Conservation (phyloP, 257 asterid genomes). For the Solanum lignicaule region DNA sequence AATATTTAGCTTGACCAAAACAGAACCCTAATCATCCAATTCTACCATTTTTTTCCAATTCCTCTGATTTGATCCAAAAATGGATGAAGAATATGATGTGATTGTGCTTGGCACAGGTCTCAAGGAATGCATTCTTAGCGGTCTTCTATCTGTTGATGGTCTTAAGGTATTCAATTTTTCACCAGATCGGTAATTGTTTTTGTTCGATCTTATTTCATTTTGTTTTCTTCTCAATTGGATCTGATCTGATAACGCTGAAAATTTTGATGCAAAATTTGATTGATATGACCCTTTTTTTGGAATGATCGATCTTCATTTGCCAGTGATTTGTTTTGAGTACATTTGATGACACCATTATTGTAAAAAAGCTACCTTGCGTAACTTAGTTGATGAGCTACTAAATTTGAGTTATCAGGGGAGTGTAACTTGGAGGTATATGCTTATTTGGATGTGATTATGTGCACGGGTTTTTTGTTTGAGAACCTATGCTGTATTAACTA, state of each 20-base stretch:
- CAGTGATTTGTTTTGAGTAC: neutral
- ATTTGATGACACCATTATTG: neutral
- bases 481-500: neutral
- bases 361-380: neutral
- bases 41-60: neutral
- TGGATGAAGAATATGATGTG: conserved; percentile 94
- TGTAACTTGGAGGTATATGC: neutral
- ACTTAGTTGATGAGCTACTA: neutral
- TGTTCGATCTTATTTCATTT: neutral
- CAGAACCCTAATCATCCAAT: neutral
- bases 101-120: conserved; percentile 92
- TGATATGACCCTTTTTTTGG: neutral
- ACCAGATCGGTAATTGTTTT: neutral
- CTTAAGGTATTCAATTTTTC: conserved; percentile 37
- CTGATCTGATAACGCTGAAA: neutral
- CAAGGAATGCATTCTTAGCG: conserved; percentile 89
- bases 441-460: neutral
- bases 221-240: neutral
- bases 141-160: conserved; percentile 90
- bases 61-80: conserved; percentile 2
- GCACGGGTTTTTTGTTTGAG: neutral
- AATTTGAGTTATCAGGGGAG: neutral
- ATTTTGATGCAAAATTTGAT: neutral
- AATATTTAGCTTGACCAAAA: neutral
- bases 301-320: neutral